These are phyloP conservation scores for Russula vinacea DNA, from an alignment of 768 basidiomycete species.

Conservation along the genomic window DNA sequence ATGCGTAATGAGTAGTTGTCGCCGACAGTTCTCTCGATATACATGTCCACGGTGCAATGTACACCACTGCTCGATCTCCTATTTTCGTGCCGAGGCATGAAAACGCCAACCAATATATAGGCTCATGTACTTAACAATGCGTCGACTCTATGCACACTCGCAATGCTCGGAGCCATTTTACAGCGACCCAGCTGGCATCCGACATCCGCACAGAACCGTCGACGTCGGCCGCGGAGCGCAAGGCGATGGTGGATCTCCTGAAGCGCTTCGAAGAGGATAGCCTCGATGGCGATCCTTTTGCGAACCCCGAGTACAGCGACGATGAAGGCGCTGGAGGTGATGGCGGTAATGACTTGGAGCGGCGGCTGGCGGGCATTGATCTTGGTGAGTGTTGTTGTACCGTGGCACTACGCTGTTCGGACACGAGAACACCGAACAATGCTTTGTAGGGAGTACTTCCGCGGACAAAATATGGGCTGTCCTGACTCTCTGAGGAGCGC, in stretches of 20 bases:
- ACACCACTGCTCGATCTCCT: slow-evolving; percentile 73
- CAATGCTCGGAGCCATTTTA: slow-evolving; percentile 84
- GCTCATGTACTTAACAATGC: neutral
- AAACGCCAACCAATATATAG: neutral
- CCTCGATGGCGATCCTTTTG: slow-evolving; percentile 41
- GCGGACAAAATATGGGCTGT: slow-evolving; percentile 58
- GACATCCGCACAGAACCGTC: slow-evolving; percentile 58
- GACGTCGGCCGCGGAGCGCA: slow-evolving; percentile 54
- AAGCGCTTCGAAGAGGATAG: slow-evolving; percentile 68
- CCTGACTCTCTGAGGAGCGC: slow-evolving; percentile 58
- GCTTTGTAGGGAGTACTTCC: slow-evolving; percentile 49
- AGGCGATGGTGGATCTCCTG: slow-evolving; percentile 65
- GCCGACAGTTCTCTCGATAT: slow-evolving; percentile 72
- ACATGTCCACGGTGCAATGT: slow-evolving; percentile 80
- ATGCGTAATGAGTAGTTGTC: slow-evolving; percentile 61
- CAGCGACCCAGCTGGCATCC: slow-evolving; percentile 62
- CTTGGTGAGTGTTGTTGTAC: slow-evolving; percentile 47
- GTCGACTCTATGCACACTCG: slow-evolving; percentile 49
- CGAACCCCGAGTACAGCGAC: slow-evolving; percentile 39
- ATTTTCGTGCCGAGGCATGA: slow-evolving; percentile 58
- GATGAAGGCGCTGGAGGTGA: slow-evolving; percentile 29
- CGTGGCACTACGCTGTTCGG: neutral
- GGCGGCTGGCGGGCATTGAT: slow-evolving; percentile 55
- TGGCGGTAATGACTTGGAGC: slow-evolving; percentile 43
- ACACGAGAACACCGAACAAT: neutral